Evolutionary conservation across 225 moss, liverwort and hornwort genomes (phyloP), one percentile per base, ranked within the genome.

Genomic region (Sphagnum contortum): DNA sequence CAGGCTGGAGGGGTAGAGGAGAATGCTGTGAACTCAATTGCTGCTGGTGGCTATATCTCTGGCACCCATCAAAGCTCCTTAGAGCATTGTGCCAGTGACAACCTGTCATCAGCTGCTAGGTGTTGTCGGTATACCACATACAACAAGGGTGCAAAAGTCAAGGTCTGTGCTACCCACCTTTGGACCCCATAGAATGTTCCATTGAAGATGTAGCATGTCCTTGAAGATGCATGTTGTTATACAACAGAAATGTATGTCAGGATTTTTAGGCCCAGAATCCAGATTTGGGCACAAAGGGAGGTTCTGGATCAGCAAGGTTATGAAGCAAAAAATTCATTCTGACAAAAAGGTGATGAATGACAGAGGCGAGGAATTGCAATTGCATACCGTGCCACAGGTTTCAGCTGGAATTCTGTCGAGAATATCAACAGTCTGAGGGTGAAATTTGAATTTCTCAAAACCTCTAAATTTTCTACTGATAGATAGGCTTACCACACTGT

Each of bases 381-480:
- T 65, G 85, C 91, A 3, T 93, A 93, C 74, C 85, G 93, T 60
- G 85, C 93, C 62, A 76, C 87, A 54, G 98, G 98, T 59, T 75
- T 83, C 70, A 89, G 89, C 76, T 98, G 98, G 98, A 87, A 98
- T 69, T 73, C 83, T 53, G 65, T 81, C n/a, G 93, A 98, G 68
- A 81, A 77, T 72, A 89, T 98, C 68, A 85, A 89, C 61, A 87
- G 79, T 72, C 85, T 93, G 51, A 78, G 98, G 76, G 98, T 98
- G 73, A 86, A 83, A 60, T 29, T 29, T 29, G 29, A 29, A 29
- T 29, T 29, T 29, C 29, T 29, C 29, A 29, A 29, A 29, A 29
- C 29, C 29, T 29, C 29, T 29, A 29, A 29, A 29, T 29, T 29
- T 29, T 29, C 29, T 29, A 29, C 29, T 29, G 29, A 29, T 29